Evolutionary conservation across 129 eudicot genomes (phyloP), one percentile per base, ranked within the genome.

Genomic region (Centrapalus pauciflorus): DNA sequence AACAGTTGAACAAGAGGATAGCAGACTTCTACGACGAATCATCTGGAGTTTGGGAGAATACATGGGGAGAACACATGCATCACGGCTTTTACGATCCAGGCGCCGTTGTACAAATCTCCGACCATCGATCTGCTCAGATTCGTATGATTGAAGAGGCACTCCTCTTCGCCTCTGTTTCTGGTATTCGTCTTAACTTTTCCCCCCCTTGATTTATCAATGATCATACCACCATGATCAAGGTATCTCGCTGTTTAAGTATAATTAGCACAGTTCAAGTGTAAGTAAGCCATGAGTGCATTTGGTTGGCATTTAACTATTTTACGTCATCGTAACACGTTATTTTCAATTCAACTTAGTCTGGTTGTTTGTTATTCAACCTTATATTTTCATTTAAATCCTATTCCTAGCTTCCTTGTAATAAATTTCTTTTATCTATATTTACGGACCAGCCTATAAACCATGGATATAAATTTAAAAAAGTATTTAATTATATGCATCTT

Each of bases 41-140:
- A 0, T 84, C 95, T 0, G 95, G 89, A 7, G 4, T 89, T 55
- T 94, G 99, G 97, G 99, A 94, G 85, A 80, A 89, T 41, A 82
- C 86, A 20, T 94, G 99, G 99, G 99, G 99, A 17, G 97, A 94
- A 64, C 99, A 94, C 69, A 94, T 89, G 99, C 99, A 94, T 66
- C 99, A 94, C 55, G 99, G 99, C 4, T 94, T 69, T 50, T 94
- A 94, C 59, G 84, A 86, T 5, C 83, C 90, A 4, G 79, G 54
- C 8, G 51, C 77, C 25, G 64, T 55, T 11, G 90, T 81, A 2
- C 67, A 85, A 4, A 51, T 94, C 29, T 69, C 86, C 29, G 86
- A 89, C 27, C 97, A 94, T 45, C 90, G 84, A 4, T 24, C 83
- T 51, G 97, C 99, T 72, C 99, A 94, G 90, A 84, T 94, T 75